phyloP scores from a whole-genome alignment of 352 stramenopile genomes.

The Thalassiosira exigua region DNA sequence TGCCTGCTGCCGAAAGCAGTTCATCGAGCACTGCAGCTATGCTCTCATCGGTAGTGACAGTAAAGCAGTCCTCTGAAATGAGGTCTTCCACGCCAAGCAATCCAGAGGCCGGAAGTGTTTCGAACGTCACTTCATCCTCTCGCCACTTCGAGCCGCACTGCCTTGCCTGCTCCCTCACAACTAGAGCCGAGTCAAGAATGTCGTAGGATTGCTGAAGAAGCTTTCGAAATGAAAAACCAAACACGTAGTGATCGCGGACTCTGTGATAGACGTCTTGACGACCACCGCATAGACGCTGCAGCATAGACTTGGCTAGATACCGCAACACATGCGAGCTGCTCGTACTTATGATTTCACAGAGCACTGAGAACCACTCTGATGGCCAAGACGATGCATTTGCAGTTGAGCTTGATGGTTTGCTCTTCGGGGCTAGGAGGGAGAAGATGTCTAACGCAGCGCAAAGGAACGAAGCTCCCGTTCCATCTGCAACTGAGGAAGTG shows the following conservation, averaged over 20 bases:
- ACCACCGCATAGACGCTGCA: slow-evolving; percentile 76
- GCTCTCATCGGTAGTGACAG: slow-evolving; percentile 47
- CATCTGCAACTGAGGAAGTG: slow-evolving; percentile 30
- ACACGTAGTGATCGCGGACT: slow-evolving; percentile 82
- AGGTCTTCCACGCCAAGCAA: slow-evolving; percentile 78
- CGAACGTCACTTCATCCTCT: slow-evolving; percentile 58
- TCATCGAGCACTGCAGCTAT: slow-evolving; percentile 72
- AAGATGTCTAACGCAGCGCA: slow-evolving; percentile 56
- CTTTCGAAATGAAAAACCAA: slow-evolving; percentile 72
- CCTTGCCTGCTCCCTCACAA: slow-evolving; percentile 70
- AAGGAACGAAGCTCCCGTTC: slow-evolving; percentile 47
- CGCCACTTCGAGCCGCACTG: slow-evolving; percentile 74
- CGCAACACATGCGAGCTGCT: slow-evolving; percentile 41
- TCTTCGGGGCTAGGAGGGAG: slow-evolving; percentile 45
- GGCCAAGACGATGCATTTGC: slow-evolving; percentile 29
- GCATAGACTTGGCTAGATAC: slow-evolving; percentile 65
- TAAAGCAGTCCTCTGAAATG: slow-evolving; percentile 75
- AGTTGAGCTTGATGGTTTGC: slow-evolving; percentile 20
- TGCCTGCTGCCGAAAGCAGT: slow-evolving; percentile 60
- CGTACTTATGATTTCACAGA: slow-evolving; percentile 80
- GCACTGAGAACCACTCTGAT: slow-evolving; percentile 72
- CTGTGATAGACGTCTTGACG: slow-evolving; percentile 71
- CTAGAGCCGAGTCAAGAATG: slow-evolving; percentile 62
- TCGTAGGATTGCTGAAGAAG: slow-evolving; percentile 61
- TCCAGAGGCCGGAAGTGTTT: slow-evolving; percentile 53